These are phyloP conservation scores for Ustilago shanxiensis DNA, from an alignment of 1,284 basidiomycete species.

Conservation along the genomic window DNA sequence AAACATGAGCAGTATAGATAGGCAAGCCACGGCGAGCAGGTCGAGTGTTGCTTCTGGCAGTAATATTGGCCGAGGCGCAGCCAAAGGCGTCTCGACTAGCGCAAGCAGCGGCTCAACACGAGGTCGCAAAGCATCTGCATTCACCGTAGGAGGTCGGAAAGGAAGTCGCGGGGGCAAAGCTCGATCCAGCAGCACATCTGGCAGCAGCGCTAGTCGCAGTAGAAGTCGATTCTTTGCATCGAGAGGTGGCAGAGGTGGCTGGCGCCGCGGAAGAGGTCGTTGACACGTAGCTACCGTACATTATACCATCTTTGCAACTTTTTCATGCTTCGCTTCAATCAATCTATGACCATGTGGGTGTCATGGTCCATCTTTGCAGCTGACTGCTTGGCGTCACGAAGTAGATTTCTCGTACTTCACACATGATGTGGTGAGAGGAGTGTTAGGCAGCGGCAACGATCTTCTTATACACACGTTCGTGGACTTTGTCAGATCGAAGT, in stretches of 20 bases:
- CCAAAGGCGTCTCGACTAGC: background rate
- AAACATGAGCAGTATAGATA: background rate
- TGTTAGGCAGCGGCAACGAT: no score
- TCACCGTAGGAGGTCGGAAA: slow-evolving; percentile 8
- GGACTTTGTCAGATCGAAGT: background rate
- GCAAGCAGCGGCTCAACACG: slow-evolving; percentile 9
- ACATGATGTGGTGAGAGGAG: no score
- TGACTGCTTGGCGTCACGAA: no score
- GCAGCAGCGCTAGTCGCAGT: slow-evolving; percentile 12
- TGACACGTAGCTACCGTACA: background rate
- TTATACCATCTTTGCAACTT: no score
- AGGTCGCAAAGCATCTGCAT: slow-evolving; percentile 6
- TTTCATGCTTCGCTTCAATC: no score
- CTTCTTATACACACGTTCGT: background rate
- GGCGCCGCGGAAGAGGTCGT: slow-evolving; percentile 15
- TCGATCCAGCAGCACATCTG: background rate
- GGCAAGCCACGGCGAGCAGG: slow-evolving; percentile 2
- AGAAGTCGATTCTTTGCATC: slow-evolving; percentile 22
- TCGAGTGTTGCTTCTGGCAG: background rate
- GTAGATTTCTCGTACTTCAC: no score
- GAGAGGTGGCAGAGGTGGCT: slow-evolving; percentile 3
- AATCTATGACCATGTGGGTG: no score
- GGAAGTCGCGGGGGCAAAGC: slow-evolving; percentile 8
- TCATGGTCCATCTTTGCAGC: no score
- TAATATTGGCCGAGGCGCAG: background rate